Evolutionary conservation across 768 basidiomycete species (phyloP).

Genomic region (Suillus tomentosus): DNA sequence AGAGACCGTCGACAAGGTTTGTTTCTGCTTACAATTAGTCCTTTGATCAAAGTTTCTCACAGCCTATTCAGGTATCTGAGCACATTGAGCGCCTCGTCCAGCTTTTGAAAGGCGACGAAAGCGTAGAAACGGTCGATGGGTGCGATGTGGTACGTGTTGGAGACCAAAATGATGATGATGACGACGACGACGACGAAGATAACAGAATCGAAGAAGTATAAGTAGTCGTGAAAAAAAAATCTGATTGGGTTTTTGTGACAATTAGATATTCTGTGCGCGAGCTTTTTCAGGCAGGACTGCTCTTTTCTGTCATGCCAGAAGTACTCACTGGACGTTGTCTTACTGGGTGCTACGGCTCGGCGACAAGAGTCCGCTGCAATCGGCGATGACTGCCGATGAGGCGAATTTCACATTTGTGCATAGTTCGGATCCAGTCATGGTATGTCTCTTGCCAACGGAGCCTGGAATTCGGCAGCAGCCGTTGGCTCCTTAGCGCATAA

Average conservation of each 20-base stretch:
- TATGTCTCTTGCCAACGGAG: neutral
- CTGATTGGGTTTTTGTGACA: neutral
- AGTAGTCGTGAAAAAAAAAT: slow-evolving; percentile 19
- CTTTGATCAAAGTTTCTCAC: neutral
- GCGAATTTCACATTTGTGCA: neutral
- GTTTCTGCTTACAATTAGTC: slow-evolving; percentile 18
- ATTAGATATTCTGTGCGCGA: neutral
- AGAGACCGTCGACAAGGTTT: slow-evolving; percentile 78
- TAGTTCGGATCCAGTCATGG: neutral
- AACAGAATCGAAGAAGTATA: slow-evolving; percentile 75
- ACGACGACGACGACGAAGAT: slow-evolving; percentile 72
- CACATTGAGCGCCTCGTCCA: slow-evolving; percentile 88
- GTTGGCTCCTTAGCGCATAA: neutral
- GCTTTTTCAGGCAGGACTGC: neutral
- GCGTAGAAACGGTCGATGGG: slow-evolving; percentile 46
- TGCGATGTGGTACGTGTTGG: slow-evolving; percentile 28
- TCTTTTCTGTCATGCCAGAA: neutral
- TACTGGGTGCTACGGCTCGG: neutral
- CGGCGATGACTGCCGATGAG: neutral
- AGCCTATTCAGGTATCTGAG: slow-evolving; percentile 65
- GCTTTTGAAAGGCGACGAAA: slow-evolving; percentile 81
- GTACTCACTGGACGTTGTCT: neutral
- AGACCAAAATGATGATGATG: slow-evolving; percentile 28
- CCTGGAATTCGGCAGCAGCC: neutral
- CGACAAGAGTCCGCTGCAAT: neutral